Evolutionary conservation across 2,329 filamentous ascomycete genomes (phyloP).

Genomic region (Monilinia fructicola): DNA sequence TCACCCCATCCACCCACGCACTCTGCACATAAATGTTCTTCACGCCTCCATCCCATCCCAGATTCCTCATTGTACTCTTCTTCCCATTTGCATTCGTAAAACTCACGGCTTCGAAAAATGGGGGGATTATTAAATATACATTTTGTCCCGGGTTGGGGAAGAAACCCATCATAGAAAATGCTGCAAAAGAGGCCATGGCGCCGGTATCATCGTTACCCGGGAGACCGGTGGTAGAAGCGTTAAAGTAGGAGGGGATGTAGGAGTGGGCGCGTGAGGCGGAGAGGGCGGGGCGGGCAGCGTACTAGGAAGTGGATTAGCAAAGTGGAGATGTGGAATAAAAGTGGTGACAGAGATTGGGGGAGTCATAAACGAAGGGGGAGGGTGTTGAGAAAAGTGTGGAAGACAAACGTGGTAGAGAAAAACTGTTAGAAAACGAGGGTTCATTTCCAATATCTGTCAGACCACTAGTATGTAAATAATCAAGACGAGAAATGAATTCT

Average conservation of each 20-base stretch:
- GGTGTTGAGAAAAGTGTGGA: background rate
- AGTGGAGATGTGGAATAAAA: background rate
- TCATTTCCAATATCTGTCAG: conserved; percentile 67
- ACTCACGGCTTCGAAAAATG: conserved; percentile 61
- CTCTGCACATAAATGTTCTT: conserved; percentile 62
- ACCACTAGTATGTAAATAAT: conserved; percentile 61
- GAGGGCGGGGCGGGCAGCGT: conserved; percentile 54
- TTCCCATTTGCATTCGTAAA: conserved; percentile 59
- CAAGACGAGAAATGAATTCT: conserved; percentile 57
- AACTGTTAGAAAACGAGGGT: conserved; percentile 62
- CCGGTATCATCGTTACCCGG: conserved; percentile 71
- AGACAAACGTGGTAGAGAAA: conserved; percentile 59
- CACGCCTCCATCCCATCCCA: conserved; percentile 61
- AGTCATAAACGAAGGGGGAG: background rate
- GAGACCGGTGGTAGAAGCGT: conserved; percentile 56
- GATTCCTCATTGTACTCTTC: conserved; percentile 57
- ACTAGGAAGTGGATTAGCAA: conserved; percentile 39
- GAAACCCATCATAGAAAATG: conserved; percentile 42
- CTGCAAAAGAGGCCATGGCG: conserved; percentile 50
- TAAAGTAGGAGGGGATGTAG: conserved; percentile 65
- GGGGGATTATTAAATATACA: conserved; percentile 67
- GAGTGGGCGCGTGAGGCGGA: conserved; percentile 55
- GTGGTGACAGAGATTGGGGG: background rate
- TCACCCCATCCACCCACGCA: conserved; percentile 58
- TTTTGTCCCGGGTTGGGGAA: conserved; percentile 69